Percentiles rank a stretch among this genome's conserved stretches.
Conservation (phyloP, 139 green algal species). For the Volvox reticuliferus region DNA sequence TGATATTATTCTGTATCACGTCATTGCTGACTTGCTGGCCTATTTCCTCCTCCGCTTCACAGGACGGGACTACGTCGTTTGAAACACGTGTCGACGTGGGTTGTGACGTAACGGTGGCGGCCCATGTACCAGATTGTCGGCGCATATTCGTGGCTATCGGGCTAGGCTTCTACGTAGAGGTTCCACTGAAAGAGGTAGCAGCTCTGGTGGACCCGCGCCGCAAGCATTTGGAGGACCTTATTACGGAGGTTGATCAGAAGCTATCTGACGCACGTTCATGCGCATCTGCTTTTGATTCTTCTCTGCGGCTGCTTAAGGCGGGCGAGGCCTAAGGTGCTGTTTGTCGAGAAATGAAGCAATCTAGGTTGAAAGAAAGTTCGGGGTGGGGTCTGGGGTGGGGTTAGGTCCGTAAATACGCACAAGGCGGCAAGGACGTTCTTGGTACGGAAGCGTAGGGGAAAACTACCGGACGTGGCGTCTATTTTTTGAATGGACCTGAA, state of each 20-base stretch:
- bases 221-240: not conserved
- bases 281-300: not conserved
- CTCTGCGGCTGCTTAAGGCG: not conserved
- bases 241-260: not conserved
- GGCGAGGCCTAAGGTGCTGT: not conserved
- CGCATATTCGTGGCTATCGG: conserved; percentile 60
- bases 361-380: not conserved
- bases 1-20: too few relatives aligned
- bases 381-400: not conserved
- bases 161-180: conserved; percentile 71
- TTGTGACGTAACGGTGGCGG: conserved; percentile 53
- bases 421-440: not conserved
- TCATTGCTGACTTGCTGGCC: too few relatives aligned
- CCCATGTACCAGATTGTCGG: conserved; percentile 57
- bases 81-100: conserved; percentile 59
- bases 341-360: not conserved
- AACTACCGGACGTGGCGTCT: not conserved
- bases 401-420: not conserved
- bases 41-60: not conserved
- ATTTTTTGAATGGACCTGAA: not conserved
- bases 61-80: conserved; percentile 21
- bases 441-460: not conserved
- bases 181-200: not conserved
- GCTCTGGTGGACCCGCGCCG: not conserved
- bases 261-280: not conserved